Percentiles rank a stretch among this genome's conserved stretches.
phyloP scores from a whole-genome alignment of 805 yeast species.

The Teunomyces tritomae region DNA sequence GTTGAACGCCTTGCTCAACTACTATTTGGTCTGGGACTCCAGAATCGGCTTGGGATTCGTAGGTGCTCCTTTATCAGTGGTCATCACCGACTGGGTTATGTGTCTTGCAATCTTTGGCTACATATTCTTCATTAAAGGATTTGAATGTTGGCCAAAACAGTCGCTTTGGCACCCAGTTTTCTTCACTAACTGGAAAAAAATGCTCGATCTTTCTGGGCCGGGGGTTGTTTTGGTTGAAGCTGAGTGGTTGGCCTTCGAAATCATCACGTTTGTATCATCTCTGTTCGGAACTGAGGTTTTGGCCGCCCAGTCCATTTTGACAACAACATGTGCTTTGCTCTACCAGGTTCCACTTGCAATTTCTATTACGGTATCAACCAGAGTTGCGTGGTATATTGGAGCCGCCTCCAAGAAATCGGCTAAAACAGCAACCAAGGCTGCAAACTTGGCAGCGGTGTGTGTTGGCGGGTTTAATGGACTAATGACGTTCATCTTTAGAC shows the following conservation, averaged over 20 bases:
- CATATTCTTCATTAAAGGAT: constrained; percentile 43
- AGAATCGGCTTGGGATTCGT: constrained; percentile 58
- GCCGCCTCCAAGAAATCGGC: constrained; percentile 50
- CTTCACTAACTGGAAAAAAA: constrained; percentile 58
- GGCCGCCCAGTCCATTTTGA: constrained; percentile 72
- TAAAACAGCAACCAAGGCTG: constrained; percentile 33
- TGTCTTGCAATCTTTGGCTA: constrained; percentile 51
- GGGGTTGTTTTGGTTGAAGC: constrained; percentile 76
- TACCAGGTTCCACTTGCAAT: constrained; percentile 78
- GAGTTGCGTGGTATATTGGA: constrained; percentile 76
- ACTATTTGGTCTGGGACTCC: constrained; percentile 64
- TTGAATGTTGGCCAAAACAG: constrained; percentile 42
- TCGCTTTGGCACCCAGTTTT: constrained; percentile 20
- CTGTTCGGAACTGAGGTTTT: constrained; percentile 62
- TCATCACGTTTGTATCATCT: constrained; percentile 66
- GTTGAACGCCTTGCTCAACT: constrained; percentile 64
- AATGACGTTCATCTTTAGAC: constrained; percentile 37
- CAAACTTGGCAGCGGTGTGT: constrained; percentile 29
- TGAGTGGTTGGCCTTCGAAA: constrained; percentile 77
- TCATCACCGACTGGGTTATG: constrained; percentile 70
- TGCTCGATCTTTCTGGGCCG: constrained; percentile 65
- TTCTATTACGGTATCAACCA: constrained; percentile 71
- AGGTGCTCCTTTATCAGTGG: constrained; percentile 78
- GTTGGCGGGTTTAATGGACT: constrained; percentile 38
- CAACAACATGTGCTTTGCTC: constrained; percentile 64